phyloP scores from a whole-genome alignment of 139 green algal genomes.

The Tetradesmus lagerheimii region DNA sequence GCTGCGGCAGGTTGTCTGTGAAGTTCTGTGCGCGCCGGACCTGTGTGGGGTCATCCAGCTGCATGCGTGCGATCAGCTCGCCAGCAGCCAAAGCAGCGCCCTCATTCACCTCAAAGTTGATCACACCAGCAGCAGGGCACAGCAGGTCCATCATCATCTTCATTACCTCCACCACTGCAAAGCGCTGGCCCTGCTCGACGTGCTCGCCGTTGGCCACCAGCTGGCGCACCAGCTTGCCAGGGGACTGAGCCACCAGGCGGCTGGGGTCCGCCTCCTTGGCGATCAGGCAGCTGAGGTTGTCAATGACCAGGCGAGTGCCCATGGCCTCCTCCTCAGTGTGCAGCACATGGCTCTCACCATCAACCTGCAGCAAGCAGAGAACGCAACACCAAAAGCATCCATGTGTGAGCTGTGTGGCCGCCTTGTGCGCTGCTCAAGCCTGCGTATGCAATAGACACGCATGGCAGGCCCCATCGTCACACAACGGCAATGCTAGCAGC shows the following conservation, averaged over 20 bases:
- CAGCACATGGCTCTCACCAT: conserved; percentile 92
- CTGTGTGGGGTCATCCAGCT: conserved; percentile 65
- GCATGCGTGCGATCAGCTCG: conserved; percentile 85
- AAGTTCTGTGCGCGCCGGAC: conserved; percentile 66
- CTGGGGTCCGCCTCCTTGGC: conserved; percentile 86
- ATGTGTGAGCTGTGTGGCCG: too few relatives aligned
- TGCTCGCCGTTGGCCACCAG: conserved; percentile 80
- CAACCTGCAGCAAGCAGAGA: conserved; percentile 71
- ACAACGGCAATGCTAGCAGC: too few relatives aligned
- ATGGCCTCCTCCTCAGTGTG: conserved; percentile 93
- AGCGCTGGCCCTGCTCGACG: conserved; percentile 78
- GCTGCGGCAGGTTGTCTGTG: conserved; percentile 74
- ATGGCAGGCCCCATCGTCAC: too few relatives aligned
- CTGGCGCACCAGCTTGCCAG: conserved; percentile 89
- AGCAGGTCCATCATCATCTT: conserved; percentile 95
- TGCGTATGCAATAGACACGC: too few relatives aligned
- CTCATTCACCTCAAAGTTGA: conserved; percentile 83
- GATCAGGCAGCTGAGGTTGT: conserved; percentile 92
- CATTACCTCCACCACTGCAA: conserved; percentile 92
- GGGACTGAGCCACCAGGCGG: conserved; percentile 67
- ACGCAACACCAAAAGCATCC: not conserved
- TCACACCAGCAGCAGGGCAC: conserved; percentile 75
- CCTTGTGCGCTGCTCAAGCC: too few relatives aligned
- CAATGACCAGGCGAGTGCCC: conserved; percentile 94
- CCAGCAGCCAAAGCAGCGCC: conserved; percentile 78